A percentile compares a stretch with the other conserved stretches of the same genome.
phyloP scores from a whole-genome alignment of 2,329 filamentous ascomycete genomes.

The Fusarium nurragi region DNA sequence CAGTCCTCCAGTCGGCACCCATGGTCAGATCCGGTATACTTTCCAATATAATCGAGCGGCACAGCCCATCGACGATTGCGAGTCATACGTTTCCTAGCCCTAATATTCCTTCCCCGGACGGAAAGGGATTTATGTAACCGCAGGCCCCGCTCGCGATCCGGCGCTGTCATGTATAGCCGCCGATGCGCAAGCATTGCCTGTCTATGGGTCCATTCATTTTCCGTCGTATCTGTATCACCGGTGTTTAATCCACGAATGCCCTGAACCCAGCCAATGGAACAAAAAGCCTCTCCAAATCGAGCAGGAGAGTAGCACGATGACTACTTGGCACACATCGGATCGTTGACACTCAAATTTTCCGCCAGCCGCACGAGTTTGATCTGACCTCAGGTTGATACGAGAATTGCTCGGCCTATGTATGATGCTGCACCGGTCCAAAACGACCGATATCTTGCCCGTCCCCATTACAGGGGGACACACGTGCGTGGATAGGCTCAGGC shows the following conservation, averaged over 20 bases:
- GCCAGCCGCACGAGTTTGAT: constrained; percentile 29
- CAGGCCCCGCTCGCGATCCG: constrained; percentile 16
- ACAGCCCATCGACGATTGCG: constrained; percentile 27
- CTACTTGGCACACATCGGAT: constrained; percentile 18
- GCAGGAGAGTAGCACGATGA: constrained; percentile 2
- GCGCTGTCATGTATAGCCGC: constrained; percentile 13
- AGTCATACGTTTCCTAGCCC: constrained; percentile 40
- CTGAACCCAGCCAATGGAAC: neutral
- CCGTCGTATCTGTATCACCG: constrained; percentile 1
- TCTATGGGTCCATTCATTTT: constrained; percentile 1
- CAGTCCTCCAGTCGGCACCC: constrained; percentile 6
- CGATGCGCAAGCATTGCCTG: constrained; percentile 25
- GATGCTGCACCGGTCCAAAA: constrained; percentile 26
- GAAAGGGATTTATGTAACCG: constrained; percentile 9
- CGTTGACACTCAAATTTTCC: constrained; percentile 8
- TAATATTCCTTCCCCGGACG: constrained; percentile 22
- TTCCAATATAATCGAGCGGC: constrained; percentile 12
- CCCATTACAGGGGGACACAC: neutral
- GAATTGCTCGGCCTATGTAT: constrained; percentile 39
- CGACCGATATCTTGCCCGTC: constrained; percentile 9
- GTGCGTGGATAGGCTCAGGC: neutral
- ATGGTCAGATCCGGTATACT: constrained; percentile 5
- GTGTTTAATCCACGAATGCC: neutral
- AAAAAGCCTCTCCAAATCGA: neutral
- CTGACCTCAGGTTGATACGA: constrained; percentile 36